These are phyloP conservation scores for Puya raimondii DNA, from an alignment of 176 grass and related monocot genomes.

Conservation along the genomic window DNA sequence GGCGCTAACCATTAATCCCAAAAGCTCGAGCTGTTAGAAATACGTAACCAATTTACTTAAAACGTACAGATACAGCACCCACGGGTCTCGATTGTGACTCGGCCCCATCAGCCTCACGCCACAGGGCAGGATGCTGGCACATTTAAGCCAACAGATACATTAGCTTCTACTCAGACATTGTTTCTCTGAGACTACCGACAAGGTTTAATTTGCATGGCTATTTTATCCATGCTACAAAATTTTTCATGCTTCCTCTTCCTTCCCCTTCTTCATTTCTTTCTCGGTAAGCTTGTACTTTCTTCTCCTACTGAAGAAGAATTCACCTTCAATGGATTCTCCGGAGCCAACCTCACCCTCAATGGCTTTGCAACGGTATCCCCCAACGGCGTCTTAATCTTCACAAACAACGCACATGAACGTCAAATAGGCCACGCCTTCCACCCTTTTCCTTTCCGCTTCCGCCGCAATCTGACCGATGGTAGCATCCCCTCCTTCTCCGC, in stretches of 20 bases:
- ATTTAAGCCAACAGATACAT: too few relatives aligned
- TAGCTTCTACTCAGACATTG: neutral
- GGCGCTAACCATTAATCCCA: too few relatives aligned
- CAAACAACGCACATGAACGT: neutral
- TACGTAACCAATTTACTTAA: too few relatives aligned
- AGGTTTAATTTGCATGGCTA: neutral
- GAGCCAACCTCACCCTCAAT: conserved; percentile 17
- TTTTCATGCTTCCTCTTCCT: neutral
- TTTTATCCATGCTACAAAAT: neutral
- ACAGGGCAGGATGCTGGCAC: too few relatives aligned
- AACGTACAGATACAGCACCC: too few relatives aligned
- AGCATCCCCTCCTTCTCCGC: conserved; percentile 23
- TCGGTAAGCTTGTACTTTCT: neutral
- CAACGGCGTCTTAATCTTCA: conserved; percentile 25
- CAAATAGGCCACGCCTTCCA: conserved; percentile 27
- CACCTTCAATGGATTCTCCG: conserved; percentile 23
- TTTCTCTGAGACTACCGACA: neutral
- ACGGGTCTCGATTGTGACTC: too few relatives aligned
- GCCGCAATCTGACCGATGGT: neutral
- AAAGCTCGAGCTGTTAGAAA: too few relatives aligned
- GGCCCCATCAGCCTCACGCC: too few relatives aligned
- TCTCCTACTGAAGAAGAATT: neutral
- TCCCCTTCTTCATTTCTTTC: neutral
- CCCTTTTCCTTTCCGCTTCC: conserved; percentile 7
- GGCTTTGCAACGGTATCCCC: neutral